Evolutionary conservation across 805 yeast genomes (phyloP), one percentile per base, ranked within the genome.

Genomic region (Saccharomycopsis fermentans): DNA sequence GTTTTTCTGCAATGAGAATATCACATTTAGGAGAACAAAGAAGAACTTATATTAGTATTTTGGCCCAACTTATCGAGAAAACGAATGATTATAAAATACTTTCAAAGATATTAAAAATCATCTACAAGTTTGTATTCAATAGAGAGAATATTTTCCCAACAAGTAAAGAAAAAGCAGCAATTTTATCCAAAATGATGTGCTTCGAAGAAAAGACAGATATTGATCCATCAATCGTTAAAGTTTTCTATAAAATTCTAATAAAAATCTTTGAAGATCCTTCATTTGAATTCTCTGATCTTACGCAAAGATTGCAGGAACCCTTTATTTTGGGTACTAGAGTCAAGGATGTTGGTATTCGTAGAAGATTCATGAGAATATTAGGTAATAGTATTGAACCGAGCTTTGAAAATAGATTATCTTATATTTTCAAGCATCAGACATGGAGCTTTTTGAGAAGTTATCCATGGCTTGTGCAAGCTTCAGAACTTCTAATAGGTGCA

Each of bases 261-360:
- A 96, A 87, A 64, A 85, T 94, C 26, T 95, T 92, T 70, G 89
- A 86, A 63, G 90, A 88, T 63, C 84, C 86, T 48, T 74, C 84
- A 0, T 78, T 90, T 65, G 81, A 86, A 29, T 81, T 89, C 64
- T 85, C 96, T 1, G 99, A 94, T 67, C 78, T 94, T 32, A 90
- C 98, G 0, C 95, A 90, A 16, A 77, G 99, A 57, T 84, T 94
- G 88, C 99, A 94, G 69, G 97, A 91, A 69, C 96, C 98, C 34
- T 94, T 94, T 70, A 74, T 94, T 65, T 91, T 90, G 6, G 99
- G 99, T 37, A 92, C 99, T 0, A 79, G 95, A 35, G 77, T 87
- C 1, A 82, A 86, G 0, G 91, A 90, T 66, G 86, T 85, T 2
- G 75, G 77, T 1, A 85, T 89, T 35, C 80, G 99, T 55, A 78